A percentile compares a stretch with the other conserved stretches of the same genome.
phyloP scores from a whole-genome alignment of 805 yeast genomes.

The Cyberlindnera suaveolens region DNA sequence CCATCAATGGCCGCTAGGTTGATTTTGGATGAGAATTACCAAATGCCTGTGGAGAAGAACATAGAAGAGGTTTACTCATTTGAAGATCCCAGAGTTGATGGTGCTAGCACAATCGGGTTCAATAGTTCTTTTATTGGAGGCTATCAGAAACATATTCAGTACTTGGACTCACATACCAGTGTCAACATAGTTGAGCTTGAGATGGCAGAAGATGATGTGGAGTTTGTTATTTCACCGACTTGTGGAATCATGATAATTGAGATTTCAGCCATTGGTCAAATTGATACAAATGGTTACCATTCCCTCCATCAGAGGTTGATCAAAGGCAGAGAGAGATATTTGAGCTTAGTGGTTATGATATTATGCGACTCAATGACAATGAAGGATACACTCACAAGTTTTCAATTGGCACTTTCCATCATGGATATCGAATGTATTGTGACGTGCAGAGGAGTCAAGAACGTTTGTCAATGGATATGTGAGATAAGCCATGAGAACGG shows the following conservation, averaged over 20 bases:
- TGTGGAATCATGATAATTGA: slow-evolving; percentile 12
- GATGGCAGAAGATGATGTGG: slow-evolving; percentile 10
- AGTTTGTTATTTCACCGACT: slow-evolving; percentile 10
- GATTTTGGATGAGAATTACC: neutral
- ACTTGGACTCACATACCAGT: neutral
- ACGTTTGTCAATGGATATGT: slow-evolving; percentile 4
- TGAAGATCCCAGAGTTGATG: neutral
- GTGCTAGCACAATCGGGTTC: slow-evolving; percentile 6
- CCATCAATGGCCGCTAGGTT: neutral
- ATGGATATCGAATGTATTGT: slow-evolving; percentile 7
- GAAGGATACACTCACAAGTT: slow-evolving; percentile 6
- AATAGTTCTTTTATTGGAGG: slow-evolving; percentile 1
- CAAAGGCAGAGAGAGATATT: neutral
- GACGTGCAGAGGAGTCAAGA: neutral
- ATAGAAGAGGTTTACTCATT: neutral
- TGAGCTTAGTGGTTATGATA: slow-evolving; percentile 6
- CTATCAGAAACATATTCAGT: slow-evolving; percentile 2
- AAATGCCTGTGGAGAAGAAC: neutral
- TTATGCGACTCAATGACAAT: neutral
- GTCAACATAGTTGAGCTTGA: slow-evolving; percentile 14
- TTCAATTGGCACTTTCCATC: slow-evolving; percentile 13
- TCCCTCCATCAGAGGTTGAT: slow-evolving; percentile 3
- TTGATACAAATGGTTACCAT: slow-evolving; percentile 6
- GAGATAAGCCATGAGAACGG: slow-evolving; percentile 1
- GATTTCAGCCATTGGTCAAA: slow-evolving; percentile 8